Conservation (phyloP, 805 yeast species). For the Pichia nakasei region DNA sequence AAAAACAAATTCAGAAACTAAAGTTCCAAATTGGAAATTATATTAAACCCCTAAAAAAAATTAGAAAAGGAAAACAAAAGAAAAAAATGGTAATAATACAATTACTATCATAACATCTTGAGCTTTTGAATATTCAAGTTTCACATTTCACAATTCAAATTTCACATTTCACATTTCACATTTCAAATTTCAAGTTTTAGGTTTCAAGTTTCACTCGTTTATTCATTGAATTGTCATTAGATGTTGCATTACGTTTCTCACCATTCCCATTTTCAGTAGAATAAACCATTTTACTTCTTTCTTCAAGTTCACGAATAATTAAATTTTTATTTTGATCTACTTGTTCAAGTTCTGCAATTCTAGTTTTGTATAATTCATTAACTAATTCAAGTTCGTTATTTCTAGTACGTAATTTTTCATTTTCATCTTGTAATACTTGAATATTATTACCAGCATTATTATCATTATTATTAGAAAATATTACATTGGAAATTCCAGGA, state of each 20-base stretch:
- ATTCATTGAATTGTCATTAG: background rate
- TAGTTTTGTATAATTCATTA: conserved; percentile 75
- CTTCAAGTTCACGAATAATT: conserved; percentile 1
- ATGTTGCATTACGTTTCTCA: conserved; percentile 1
- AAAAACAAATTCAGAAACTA: too few species aligned
- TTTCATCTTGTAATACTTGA: conserved; percentile 3
- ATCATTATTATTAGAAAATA: background rate
- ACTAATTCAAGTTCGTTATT: conserved; percentile 85
- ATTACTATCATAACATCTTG: too few species aligned
- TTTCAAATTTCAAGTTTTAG: too few species aligned
- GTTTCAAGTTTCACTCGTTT: conserved; percentile 3
- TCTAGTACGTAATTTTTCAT: conserved; percentile 51
- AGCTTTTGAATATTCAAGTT: too few species aligned
- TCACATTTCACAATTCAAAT: too few species aligned
- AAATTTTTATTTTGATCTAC: conserved; percentile 30
- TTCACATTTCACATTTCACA: too few species aligned
- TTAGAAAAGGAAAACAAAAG: background rate
- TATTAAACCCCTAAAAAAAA: too few species aligned
- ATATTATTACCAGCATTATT: background rate
- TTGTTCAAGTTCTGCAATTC: conserved; percentile 76
- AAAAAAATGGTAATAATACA: background rate
- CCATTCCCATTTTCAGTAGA: background rate
- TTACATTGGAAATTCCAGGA: conserved; percentile 9
- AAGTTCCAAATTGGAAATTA: too few species aligned
- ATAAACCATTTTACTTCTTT: background rate